Base-by-base conservation (phyloP, 768 basidiomycete species). In the Tremella fuciformis region DNA sequence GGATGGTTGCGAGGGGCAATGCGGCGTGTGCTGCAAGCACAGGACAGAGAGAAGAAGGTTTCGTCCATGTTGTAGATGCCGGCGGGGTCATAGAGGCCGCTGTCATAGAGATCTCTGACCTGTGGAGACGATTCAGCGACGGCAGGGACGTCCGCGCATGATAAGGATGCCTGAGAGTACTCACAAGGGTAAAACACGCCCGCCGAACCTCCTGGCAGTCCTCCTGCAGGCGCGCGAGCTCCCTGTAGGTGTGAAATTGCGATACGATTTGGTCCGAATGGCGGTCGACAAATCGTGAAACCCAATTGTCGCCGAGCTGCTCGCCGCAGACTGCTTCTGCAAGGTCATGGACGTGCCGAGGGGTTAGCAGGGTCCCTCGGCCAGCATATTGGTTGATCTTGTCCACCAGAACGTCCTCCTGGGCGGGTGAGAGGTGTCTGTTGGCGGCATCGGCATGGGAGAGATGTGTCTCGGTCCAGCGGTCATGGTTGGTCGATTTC, bases 61-160 rank as follows among this genome's bases (percentile, higher is more conserved):
- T 41, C 39, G 18, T 41, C 39, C 39, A 41, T 41, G 39, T 41
- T 41, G 39, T 41, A 41, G 39, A 41, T 41, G 39, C 18, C 18
- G 18, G 11, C 13, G 18, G 39, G 39, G 39, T 11, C 11, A 41
- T 41, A 41, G 39, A 41, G 11, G 39, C 18, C 13, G 18, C 13
- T 11, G 18, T 11, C 18, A 18, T 41, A 41, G 39, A 41, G 11
- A 41, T 41, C 13, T 18, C 18, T 41, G 39, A 41, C 39, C 39
- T 41, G 18, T 41, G 13, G 11, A 18, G 11, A 11, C 11, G 39
- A 41, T 41, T 18, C 39, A 41, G 18, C 39, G 11, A 11, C n/a
- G n/a, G n/a, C n/a, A n/a, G n/a, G n/a, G n/a, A n/a, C n/a, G n/a
- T n/a, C n/a, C n/a, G n/a, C n/a, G n/a, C n/a, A n/a, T n/a, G n/a